Conservation (phyloP, 192 early-diverging fungal genomes). For the Umbelopsis ramanniana region DNA sequence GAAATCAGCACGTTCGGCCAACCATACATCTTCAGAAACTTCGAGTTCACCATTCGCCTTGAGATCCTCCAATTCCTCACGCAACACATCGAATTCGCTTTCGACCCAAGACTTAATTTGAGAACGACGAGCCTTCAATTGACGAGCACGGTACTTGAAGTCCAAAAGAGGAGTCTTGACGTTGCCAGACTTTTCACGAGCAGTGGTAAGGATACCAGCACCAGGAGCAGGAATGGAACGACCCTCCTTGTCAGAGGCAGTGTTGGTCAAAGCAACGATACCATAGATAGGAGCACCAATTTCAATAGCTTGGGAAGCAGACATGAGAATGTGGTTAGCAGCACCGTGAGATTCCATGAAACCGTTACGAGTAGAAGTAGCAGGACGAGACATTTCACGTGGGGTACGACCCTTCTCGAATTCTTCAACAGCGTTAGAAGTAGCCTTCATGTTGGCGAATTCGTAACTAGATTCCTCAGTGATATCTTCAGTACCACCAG, state of each 20-base stretch:
- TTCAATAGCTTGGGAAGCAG: conserved; percentile 82
- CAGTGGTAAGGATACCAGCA: conserved; percentile 90
- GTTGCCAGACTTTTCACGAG: conserved; percentile 68
- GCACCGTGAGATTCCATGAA: conserved; percentile 95
- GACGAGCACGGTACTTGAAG: conserved; percentile 82
- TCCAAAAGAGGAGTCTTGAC: conserved; percentile 68
- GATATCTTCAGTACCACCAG: conserved; percentile 94
- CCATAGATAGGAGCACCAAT: conserved; percentile 94
- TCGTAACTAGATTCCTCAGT: conserved; percentile 92
- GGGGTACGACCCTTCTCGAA: conserved; percentile 85
- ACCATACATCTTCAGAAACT: conserved; percentile 50
- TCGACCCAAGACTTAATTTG: conserved; percentile 83
- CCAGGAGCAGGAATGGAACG: conserved; percentile 94
- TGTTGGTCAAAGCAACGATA: conserved; percentile 86
- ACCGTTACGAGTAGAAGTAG: conserved; percentile 85
- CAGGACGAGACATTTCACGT: conserved; percentile 88
- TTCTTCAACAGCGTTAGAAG: conserved; percentile 83
- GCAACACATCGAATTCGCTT: conserved; percentile 70
- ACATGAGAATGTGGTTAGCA: conserved; percentile 90
- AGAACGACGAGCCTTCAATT: conserved; percentile 72
- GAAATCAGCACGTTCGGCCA: conserved; percentile 49
- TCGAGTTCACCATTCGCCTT: conserved; percentile 47
- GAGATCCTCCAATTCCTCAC: conserved; percentile 68
- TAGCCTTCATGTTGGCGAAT: conserved; percentile 97
- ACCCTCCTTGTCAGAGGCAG: conserved; percentile 94